These are phyloP conservation scores for Phytophthora tentaculata DNA, from an alignment of 352 stramenopile species.

Conservation along the genomic window DNA sequence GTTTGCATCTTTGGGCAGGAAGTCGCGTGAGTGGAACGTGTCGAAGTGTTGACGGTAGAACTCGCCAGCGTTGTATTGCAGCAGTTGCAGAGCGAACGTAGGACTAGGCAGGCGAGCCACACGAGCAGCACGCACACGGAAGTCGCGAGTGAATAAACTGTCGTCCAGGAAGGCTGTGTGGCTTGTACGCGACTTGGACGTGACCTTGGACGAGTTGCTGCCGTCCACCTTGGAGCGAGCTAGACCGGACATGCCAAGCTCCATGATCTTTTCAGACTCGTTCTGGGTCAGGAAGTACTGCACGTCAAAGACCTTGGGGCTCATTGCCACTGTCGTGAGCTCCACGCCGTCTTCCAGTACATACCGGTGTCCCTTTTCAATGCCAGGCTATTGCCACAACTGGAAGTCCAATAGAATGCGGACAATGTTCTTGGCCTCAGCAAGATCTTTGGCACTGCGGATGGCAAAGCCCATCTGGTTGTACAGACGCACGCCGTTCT, in stretches of 20 bases:
- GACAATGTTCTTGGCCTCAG: constrained; percentile 58
- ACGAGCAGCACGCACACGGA: constrained; percentile 59
- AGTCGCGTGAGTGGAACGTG: constrained; percentile 77
- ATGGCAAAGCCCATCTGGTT: constrained; percentile 69
- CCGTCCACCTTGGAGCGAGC: constrained; percentile 74
- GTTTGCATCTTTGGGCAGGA: constrained; percentile 57
- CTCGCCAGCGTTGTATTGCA: constrained; percentile 75
- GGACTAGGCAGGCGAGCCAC: constrained; percentile 72
- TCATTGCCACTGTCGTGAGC: constrained; percentile 70
- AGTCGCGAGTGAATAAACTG: constrained; percentile 67
- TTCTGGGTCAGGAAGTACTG: constrained; percentile 63
- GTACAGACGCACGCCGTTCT: constrained; percentile 74
- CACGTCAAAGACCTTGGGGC: constrained; percentile 80
- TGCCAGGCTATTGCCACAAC: constrained; percentile 81
- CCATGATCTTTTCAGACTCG: constrained; percentile 67
- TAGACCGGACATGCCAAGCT: constrained; percentile 50
- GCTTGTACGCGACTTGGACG: constrained; percentile 71
- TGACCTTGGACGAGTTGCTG: constrained; percentile 62
- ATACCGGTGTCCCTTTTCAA: constrained; percentile 74
- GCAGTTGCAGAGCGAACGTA: constrained; percentile 70
- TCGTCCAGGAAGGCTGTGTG: constrained; percentile 80
- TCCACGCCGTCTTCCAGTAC: constrained; percentile 66
- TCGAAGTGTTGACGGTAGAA: constrained; percentile 86
- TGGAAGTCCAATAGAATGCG: constrained; percentile 85
- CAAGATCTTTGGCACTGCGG: constrained; percentile 51